Conservation (phyloP, 139 green algal genomes). For the Coccomyxa sp. region DNA sequence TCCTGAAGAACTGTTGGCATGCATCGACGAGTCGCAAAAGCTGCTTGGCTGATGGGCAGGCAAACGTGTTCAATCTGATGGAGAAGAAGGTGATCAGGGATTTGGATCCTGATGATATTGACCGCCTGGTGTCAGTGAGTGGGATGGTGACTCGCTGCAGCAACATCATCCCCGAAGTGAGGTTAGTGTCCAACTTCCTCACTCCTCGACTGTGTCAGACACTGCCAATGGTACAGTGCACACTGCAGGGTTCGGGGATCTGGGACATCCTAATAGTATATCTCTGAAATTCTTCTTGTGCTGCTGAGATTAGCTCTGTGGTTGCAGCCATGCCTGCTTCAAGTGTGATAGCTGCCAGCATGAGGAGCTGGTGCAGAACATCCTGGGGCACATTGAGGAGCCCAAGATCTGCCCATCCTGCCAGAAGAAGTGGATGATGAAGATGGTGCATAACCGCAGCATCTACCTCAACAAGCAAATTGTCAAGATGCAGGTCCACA, state of each 20-base stretch:
- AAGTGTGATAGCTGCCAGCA: conserved; percentile 28
- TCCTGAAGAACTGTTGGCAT: too few species aligned
- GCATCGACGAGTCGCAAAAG: too few species aligned
- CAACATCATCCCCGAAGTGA: conserved; percentile 91
- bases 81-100: conserved; percentile 82
- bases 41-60: conserved; percentile 7
- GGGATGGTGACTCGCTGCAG: conserved; percentile 94
- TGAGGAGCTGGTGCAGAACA: conserved; percentile 33
- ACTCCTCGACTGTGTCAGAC: background rate
- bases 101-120: conserved; percentile 92
- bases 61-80: conserved; percentile 78
- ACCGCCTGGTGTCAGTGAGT: conserved; percentile 83
- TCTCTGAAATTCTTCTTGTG: too few species aligned
- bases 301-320: background rate
- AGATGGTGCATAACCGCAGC: conserved; percentile 81
- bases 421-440: conserved; percentile 47
- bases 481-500: conserved; percentile 49
- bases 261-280: too few species aligned
- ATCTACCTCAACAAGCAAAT: conserved; percentile 90
- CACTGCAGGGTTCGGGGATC: too few species aligned
- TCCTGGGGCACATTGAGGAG: conserved; percentile 72
- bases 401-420: conserved; percentile 69
- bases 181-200: conserved; percentile 19
- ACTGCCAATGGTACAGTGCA: background rate
- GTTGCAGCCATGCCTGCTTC: conserved; percentile 26